Conservation (phyloP, 345 rosid species). For the Citropsis articulata region DNA sequence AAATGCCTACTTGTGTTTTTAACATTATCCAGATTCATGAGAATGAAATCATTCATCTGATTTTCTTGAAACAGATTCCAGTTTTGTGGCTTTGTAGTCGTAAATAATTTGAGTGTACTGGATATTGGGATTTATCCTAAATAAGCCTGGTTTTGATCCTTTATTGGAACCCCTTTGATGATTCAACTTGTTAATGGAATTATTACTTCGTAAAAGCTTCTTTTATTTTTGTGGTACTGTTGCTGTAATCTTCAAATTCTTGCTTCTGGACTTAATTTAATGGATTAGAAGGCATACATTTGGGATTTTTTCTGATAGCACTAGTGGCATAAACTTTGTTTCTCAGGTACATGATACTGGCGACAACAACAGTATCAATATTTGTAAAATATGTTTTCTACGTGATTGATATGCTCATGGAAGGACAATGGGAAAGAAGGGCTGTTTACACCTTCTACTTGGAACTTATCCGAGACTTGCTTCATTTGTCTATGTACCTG, state of each 20-base stretch:
- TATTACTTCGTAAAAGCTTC: neutral
- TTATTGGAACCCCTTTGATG: neutral
- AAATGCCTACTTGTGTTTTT: neutral
- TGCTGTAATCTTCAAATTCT: neutral
- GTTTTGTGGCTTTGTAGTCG: neutral
- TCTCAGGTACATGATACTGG: conserved; percentile 90
- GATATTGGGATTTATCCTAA: neutral
- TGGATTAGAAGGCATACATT: neutral
- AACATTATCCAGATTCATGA: neutral
- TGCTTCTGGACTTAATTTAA: neutral
- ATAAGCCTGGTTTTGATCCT: neutral
- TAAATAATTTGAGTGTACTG: neutral
- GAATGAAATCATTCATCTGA: neutral
- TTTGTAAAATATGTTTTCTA: conserved; percentile 85
- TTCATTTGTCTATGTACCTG: conserved; percentile 88
- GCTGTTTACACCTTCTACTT: conserved; percentile 90
- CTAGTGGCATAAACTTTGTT: conserved; percentile 4
- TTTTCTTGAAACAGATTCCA: neutral
- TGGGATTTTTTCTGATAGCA: neutral
- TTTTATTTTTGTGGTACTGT: neutral
- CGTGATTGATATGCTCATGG: conserved; percentile 87
- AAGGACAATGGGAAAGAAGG: conserved; percentile 96
- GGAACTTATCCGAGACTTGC: conserved; percentile 93
- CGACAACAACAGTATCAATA: conserved; percentile 78
- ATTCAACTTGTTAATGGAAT: neutral